Base-by-base conservation (phyloP, 2,329 filamentous ascomycete genomes). In the Aureobasidium sp. region DNA sequence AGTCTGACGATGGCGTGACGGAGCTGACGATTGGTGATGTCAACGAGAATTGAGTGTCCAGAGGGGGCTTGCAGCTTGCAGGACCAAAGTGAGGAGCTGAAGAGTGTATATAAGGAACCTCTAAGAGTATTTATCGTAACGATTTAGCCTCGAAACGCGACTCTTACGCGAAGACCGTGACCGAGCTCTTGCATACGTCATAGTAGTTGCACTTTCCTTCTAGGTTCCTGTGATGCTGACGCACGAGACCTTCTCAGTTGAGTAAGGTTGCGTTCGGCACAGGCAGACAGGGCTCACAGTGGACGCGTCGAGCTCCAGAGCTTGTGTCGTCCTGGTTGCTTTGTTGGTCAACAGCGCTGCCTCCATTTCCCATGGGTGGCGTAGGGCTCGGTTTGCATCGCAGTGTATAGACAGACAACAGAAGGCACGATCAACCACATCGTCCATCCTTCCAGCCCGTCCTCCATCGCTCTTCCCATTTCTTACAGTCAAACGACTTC, bases 381-480 rank as follows among this genome's bases (percentile, higher is more conserved):
- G 52, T 34, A n/a, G 15, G 15, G 31, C 11, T 41, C 29, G 17
- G 20, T 48, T 29, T 27, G 29, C 9, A 27, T 31, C 55, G 42
- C 47, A 51, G 14, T 22, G 29, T 58, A 20, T 37, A 27, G 29
- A 45, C 12, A 44, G 37, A 42, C 37, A 31, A 29, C 5, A 57
- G 36, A 55, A 55, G 29, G 55, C 20, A 5, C 31, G 25, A 49
- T 74, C 71, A 86, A 75, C 84, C 84, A 73, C 85, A 88, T 62
- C 84, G 77, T 22, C 85, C 85, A 78, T 88, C 85, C 72, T 80
- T 84, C 87, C 89, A 97, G 0, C 94, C 94, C 1, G 89, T 94
- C 76, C 89, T 82, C 94, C 94, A 99, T 73, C 94, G 84, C 80
- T 97, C 90, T 74, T 97, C 87, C 93, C 94, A 97, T 70, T 80